Evolutionary conservation across 1,284 basidiomycete genomes (phyloP), one percentile per base, ranked within the genome.

Genomic region (Tausonia pullulans): DNA sequence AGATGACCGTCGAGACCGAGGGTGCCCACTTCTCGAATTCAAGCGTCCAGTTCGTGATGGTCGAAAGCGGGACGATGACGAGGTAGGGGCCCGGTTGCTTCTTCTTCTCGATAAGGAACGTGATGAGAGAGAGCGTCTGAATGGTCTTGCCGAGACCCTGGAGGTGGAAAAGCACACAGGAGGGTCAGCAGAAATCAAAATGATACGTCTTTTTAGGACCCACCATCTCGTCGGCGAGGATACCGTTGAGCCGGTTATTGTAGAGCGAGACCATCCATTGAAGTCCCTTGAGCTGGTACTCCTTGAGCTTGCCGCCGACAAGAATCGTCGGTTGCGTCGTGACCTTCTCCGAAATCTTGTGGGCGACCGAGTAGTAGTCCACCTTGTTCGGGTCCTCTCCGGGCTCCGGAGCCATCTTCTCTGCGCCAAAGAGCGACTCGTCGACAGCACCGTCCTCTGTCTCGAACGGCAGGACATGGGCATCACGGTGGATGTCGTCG

Each of bases 1-100:
- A 97, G 52, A 92, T 84, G 56, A 98, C 81, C 60, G 83, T 83
- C 73, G 83, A 86, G 67, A 99, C 87, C 27, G 82, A 78, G 0
- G 96, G 95, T 1, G 96, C 94, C 96, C 96, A 98, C 74, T 92
- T 90, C 53, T 90, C 87, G 71, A 99, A 98, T 78, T 98, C 94
- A 67, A 90, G 86, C 4, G 90, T 87, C 96, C 95, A 98, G 75
- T 98, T 98, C 49, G 94, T 97, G 82, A 99, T 88, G 0, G 96
- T 99, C 4, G 95, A 97, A 14, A 98, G 83, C 1, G 96, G 96
- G 16, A 98, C 96, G 70, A 99, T 93, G 73, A 98, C 92, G 45
- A 98, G 86, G 79, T 92, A 98, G 1, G 96, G 96, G 0, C 95
- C 95, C 44, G 87, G 86, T 75, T 96, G 89, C 67, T 84, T 83